These are phyloP conservation scores for Verbena officinalis DNA, from an alignment of 257 asterid genomes.

Conservation along the genomic window DNA sequence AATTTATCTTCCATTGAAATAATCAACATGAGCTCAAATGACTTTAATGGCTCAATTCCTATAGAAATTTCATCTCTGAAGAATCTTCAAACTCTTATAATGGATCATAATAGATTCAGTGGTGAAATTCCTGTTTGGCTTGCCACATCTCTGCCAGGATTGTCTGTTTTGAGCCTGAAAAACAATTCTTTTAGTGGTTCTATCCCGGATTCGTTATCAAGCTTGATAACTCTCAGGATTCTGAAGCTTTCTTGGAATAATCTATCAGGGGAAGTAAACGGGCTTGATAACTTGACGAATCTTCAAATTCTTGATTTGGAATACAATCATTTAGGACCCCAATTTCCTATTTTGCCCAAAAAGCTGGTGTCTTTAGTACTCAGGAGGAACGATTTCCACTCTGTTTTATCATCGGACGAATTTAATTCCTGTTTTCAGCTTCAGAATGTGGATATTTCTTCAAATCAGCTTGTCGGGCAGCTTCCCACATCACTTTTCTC, in stretches of 20 bases:
- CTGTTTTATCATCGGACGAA: conserved; percentile 47
- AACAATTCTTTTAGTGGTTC: conserved; percentile 69
- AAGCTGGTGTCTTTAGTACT: conserved; percentile 64
- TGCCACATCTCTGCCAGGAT: conserved; percentile 37
- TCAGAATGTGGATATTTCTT: conserved; percentile 61
- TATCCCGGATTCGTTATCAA: conserved; percentile 51
- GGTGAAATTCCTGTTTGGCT: conserved; percentile 69
- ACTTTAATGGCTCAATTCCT: conserved; percentile 63
- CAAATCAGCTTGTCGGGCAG: conserved; percentile 57
- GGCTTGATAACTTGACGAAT: conserved; percentile 50
- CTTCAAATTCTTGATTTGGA: conserved; percentile 79
- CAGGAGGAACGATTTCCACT: conserved; percentile 60
- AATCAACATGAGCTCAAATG: conserved; percentile 66
- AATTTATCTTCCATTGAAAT: conserved; percentile 67
- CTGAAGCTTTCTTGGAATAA: conserved; percentile 57
- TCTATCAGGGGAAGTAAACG: conserved; percentile 58
- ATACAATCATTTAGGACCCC: conserved; percentile 69
- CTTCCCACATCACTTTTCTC: conserved; percentile 52
- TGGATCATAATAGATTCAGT: conserved; percentile 61
- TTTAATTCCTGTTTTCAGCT: conserved; percentile 55
- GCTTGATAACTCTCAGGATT: conserved; percentile 49
- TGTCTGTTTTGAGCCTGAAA: conserved; percentile 67
- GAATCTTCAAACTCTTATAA: conserved; percentile 63
- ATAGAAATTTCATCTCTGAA: conserved; percentile 50
- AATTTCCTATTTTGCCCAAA: conserved; percentile 56